These are phyloP conservation scores for Trypanosoma boissoni DNA, from an alignment of 208 protist species.

Conservation along the genomic window DNA sequence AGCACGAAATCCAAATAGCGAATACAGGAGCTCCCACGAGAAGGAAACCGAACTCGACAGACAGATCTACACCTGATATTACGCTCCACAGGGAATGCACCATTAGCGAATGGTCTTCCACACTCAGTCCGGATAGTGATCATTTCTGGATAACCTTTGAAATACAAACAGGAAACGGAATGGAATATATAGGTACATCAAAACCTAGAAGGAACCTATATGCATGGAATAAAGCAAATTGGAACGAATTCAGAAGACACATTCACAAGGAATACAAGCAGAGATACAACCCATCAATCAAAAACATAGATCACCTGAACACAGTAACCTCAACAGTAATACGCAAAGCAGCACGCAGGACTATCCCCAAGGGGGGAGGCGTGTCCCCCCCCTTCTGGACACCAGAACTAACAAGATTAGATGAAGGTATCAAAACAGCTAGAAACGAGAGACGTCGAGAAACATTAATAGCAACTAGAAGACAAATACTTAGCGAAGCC, in stretches of 20 bases:
- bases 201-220: neutral
- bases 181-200: neutral
- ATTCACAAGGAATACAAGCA: neutral
- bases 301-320: neutral
- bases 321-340: neutral
- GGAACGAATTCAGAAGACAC: neutral
- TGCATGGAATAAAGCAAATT: conserved; percentile 18
- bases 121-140: conserved; percentile 13
- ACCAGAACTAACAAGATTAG: neutral
- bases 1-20: neutral
- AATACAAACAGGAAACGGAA: neutral
- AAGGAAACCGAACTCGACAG: neutral
- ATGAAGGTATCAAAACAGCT: neutral
- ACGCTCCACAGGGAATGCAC: neutral
- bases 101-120: neutral
- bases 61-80: conserved; percentile 8
- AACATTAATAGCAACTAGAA: neutral
- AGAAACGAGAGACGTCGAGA: neutral
- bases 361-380: neutral
- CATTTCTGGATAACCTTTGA: conserved; percentile 13
- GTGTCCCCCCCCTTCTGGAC: neutral
- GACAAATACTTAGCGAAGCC: neutral
- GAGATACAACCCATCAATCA: neutral
- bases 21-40: conserved; percentile 2
- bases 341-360: neutral